Percentiles rank a stretch among this genome's conserved stretches.
Evolutionary conservation across 768 basidiomycete species (phyloP).

Genomic region (Suillus discolor): DNA sequence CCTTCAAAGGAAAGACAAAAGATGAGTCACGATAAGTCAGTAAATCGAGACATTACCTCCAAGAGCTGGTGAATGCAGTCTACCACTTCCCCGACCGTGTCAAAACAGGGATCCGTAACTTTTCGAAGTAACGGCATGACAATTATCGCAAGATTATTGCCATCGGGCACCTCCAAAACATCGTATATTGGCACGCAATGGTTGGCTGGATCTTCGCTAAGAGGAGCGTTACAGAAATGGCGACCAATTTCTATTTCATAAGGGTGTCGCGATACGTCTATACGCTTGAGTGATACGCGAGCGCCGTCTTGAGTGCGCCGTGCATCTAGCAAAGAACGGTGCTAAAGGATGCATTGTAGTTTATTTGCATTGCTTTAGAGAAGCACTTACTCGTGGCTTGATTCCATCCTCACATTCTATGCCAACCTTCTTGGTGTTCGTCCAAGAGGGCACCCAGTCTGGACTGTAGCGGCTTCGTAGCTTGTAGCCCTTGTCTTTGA

Average conservation of each 20-base stretch:
- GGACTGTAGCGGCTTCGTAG: conserved; percentile 22
- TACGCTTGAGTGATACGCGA: conserved; percentile 31
- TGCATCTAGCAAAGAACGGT: conserved; percentile 26
- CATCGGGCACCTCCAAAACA: conserved; percentile 9
- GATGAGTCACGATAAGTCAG: too few species aligned
- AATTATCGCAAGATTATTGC: conserved; percentile 15
- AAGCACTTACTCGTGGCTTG: background rate
- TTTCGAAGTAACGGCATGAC: conserved; percentile 27
- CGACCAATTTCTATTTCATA: conserved; percentile 20
- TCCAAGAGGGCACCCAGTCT: conserved; percentile 26
- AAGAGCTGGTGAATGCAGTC: conserved; percentile 25
- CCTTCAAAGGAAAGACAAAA: too few species aligned
- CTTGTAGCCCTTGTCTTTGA: conserved; percentile 18
- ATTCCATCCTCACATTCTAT: conserved; percentile 10
- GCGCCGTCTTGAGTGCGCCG: conserved; percentile 23
- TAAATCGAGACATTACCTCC: conserved; percentile 15
- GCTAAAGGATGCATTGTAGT: background rate
- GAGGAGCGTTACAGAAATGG: conserved; percentile 12
- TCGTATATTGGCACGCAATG: conserved; percentile 28
- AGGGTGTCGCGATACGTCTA: conserved; percentile 14
- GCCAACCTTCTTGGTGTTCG: background rate
- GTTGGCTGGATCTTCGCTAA: conserved; percentile 13
- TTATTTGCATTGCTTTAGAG: too few species aligned
- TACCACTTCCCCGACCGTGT: conserved; percentile 25
- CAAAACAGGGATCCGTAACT: conserved; percentile 19